A percentile compares a stretch with the other conserved stretches of the same genome.
Conservation (phyloP, 257 asterid genomes). For the Salvia miltiorrhiza region DNA sequence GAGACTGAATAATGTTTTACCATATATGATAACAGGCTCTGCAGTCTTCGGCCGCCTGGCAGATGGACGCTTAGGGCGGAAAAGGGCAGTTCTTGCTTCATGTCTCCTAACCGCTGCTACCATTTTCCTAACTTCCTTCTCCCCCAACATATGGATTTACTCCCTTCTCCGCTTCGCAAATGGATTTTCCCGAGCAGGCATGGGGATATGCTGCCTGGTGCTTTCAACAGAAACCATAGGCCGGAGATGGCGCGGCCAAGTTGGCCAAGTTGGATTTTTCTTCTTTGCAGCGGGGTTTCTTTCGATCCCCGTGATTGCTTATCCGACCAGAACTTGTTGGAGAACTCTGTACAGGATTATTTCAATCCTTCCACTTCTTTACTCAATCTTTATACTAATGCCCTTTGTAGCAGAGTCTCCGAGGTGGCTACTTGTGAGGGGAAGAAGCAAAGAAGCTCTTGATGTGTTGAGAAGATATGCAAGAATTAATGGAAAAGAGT, state of each 20-base stretch:
- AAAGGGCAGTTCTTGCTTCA: conserved; percentile 43
- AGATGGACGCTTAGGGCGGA: conserved; percentile 46
- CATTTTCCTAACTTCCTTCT: conserved; percentile 46
- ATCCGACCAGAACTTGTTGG: conserved; percentile 51
- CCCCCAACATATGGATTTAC: conserved; percentile 59
- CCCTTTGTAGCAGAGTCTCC: conserved; percentile 67
- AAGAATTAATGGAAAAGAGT: conserved; percentile 42
- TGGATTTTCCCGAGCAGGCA: conserved; percentile 61
- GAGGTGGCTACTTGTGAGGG: conserved; percentile 54
- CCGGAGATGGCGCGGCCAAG: conserved; percentile 54
- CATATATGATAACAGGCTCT: conserved; percentile 36
- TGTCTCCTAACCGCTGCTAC: conserved; percentile 53
- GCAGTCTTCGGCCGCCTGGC: conserved; percentile 44
- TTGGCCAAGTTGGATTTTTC: conserved; percentile 56
- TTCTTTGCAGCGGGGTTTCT: conserved; percentile 59
- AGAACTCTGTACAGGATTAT: conserved; percentile 46
- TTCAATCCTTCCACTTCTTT: conserved; percentile 40
- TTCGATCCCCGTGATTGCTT: conserved; percentile 56
- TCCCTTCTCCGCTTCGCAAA: conserved; percentile 48
- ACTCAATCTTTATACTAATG: conserved; percentile 36
- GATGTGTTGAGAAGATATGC: conserved; percentile 48
- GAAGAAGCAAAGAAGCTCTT: conserved; percentile 55
- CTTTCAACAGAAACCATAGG: conserved; percentile 60
- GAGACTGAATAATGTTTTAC: neutral
- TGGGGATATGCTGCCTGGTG: conserved; percentile 53